These are phyloP conservation scores for Yamadazyma dushanensis DNA, from an alignment of 1,139 yeast genomes.

Conservation along the genomic window DNA sequence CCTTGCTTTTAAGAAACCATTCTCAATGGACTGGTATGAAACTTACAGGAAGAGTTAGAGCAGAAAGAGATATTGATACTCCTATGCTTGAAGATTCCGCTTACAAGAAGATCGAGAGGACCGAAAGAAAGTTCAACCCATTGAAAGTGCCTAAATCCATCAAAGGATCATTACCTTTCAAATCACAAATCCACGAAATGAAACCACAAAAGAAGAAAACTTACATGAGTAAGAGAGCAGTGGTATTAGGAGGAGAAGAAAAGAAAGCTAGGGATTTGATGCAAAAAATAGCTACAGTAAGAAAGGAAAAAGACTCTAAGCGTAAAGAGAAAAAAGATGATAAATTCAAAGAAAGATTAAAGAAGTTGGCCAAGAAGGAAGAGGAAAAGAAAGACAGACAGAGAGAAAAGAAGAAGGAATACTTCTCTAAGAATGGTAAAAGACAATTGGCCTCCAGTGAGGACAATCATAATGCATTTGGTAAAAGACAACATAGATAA, in stretches of 20 bases:
- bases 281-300: constrained; percentile 81
- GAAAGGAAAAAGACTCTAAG: constrained; percentile 84
- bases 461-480: constrained; percentile 35
- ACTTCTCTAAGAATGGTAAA: constrained; percentile 66
- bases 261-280: constrained; percentile 89
- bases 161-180: constrained; percentile 80
- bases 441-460: constrained; percentile 48
- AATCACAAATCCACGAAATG: constrained; percentile 85
- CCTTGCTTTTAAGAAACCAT: constrained; percentile 73
- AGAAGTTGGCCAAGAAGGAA: constrained; percentile 72
- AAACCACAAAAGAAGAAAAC: constrained; percentile 84
- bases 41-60: constrained; percentile 89
- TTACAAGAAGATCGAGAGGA: constrained; percentile 79
- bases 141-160: constrained; percentile 80
- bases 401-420: constrained; percentile 83
- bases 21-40: constrained; percentile 96
- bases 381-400: constrained; percentile 74
- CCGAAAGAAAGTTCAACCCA: constrained; percentile 84
- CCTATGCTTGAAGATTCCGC: constrained; percentile 69
- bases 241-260: constrained; percentile 87
- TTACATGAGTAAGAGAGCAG: constrained; percentile 90
- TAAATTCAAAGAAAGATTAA: constrained; percentile 72
- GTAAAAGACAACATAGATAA: constrained; percentile 23
- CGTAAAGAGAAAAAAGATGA: constrained; percentile 72
- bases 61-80: constrained; percentile 65